phyloP scores from a whole-genome alignment of 2,329 filamentous ascomycete species.

The Scolecobasidium constrictum region DNA sequence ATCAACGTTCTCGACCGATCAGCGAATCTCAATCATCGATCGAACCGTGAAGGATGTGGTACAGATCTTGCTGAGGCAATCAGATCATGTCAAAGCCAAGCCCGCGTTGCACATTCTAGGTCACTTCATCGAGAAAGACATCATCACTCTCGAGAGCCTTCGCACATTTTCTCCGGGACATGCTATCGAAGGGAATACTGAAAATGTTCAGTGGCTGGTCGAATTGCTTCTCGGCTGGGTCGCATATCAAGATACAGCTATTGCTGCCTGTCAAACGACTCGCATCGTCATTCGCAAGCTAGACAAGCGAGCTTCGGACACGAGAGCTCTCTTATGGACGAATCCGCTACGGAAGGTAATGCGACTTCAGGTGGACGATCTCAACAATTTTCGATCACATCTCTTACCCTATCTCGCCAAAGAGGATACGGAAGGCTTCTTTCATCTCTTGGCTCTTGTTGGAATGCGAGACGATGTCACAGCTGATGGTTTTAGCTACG shows the following conservation, averaged over 20 bases:
- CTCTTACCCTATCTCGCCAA: background rate
- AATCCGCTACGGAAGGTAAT: background rate
- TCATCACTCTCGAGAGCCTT: conserved; percentile 32
- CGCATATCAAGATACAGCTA: conserved; percentile 18
- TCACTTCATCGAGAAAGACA: conserved; percentile 51
- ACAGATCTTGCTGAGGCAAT: conserved; percentile 13
- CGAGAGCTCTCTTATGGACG: too few species aligned
- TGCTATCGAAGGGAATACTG: background rate
- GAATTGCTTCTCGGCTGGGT: conserved; percentile 9
- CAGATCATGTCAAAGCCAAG: conserved; percentile 52
- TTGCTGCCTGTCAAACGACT: conserved; percentile 19
- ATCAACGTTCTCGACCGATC: conserved; percentile 17
- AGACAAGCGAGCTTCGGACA: background rate
- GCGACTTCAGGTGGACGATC: background rate
- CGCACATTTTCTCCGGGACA: conserved; percentile 19
- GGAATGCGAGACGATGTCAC: too few species aligned
- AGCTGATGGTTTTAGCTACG: background rate
- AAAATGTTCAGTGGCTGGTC: conserved; percentile 8
- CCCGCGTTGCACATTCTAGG: conserved; percentile 58
- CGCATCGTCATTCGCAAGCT: conserved; percentile 16
- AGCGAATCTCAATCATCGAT: conserved; percentile 4
- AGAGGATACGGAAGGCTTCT: background rate
- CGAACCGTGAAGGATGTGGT: conserved; percentile 7
- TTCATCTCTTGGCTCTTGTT: background rate
- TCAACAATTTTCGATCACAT: background rate